Base-by-base conservation (phyloP, 2,329 filamentous ascomycete genomes). In the Fusarium decemcellulare region DNA sequence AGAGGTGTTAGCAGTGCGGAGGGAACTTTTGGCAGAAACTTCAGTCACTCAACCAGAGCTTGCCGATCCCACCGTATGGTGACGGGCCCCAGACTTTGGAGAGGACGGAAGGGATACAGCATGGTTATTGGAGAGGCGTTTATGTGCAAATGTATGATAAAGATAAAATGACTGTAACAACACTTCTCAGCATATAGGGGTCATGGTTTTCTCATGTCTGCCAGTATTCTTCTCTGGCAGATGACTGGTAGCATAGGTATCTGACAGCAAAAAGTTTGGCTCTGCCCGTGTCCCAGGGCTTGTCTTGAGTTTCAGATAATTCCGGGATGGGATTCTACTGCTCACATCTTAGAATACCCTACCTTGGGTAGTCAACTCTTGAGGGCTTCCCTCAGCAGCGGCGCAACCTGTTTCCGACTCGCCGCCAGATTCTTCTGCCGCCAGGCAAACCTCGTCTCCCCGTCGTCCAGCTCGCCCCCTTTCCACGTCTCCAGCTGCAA, bases 321-420 rank as follows among this genome's bases (percentile, higher is more conserved):
- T 23, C 23, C 23, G 23, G 23, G 23, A 23, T 23, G 23, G 23
- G 32, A 34, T 43, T 7, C 5, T 15, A 14, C 46, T 37, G 12
- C 34, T 34, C 51, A 70, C n/a, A 70, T 64, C 63, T 64, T 70
- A 8, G 47, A 59, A n/a, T n/a, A 36, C 11, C 48, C 40, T 18
- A 9, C 7, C 8, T 16, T 11, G 37, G 30, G 48, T 16, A 69
- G 65, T 72, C 61, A 72, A 16, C 56, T 70, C 62, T 68, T 72
- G 76, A 90, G 82, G 0, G 83, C 85, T 68, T 91, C 86, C 61
- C 90, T 86, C 74, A 92, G 73, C 70, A 92, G 83, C 12, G 92
- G 88, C 34, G 88, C 91, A 29, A 95, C 85, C 77, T 93, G 90
- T 79, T 92, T 92, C 69, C 90, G 82, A 72, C 89, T 91, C 61